Percentiles rank a stretch among this genome's conserved stretches.
These are phyloP conservation scores for Cydonia oblonga DNA, from an alignment of 331 rosid genomes.

Conservation along the genomic window DNA sequence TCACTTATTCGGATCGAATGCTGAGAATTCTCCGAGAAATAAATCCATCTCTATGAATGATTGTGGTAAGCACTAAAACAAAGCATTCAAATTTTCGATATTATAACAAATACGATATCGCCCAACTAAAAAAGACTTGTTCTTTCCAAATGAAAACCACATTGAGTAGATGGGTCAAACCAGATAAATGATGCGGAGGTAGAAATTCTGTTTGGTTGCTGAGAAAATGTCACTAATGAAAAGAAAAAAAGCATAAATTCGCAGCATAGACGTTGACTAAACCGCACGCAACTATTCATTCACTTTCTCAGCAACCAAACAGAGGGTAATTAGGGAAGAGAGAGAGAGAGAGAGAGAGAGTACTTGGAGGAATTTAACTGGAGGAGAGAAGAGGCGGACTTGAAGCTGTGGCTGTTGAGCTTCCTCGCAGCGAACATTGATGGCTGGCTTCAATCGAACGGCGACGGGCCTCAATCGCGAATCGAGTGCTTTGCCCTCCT, in stretches of 20 bases:
- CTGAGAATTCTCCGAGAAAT: not conserved
- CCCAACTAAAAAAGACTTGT: not conserved
- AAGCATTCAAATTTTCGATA: not conserved
- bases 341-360: slow-evolving; percentile 4
- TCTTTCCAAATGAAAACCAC: not conserved
- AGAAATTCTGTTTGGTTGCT: not conserved
- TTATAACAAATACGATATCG: not conserved
- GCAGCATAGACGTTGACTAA: not conserved
- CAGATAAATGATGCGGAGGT: not conserved
- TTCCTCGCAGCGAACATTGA: slow-evolving; percentile 57
- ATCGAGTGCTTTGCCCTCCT: not conserved
- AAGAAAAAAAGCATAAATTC: not conserved
- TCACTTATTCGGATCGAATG: not conserved
- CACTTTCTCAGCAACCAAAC: slow-evolving; percentile 5
- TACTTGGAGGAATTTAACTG: slow-evolving; percentile 51
- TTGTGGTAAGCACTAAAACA: not conserved
- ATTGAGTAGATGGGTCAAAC: not conserved
- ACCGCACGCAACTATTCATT: not conserved
- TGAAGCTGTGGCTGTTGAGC: slow-evolving; percentile 48
- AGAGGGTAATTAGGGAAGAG: not conserved
- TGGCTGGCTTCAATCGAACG: slow-evolving; percentile 1
- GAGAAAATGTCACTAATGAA: not conserved
- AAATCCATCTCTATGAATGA: not conserved
- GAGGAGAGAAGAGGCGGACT: slow-evolving; percentile 35
- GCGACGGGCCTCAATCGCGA: not conserved